A percentile compares a stretch with the other conserved stretches of the same genome.
phyloP scores from a whole-genome alignment of 208 protist genomes.

The Jaenimonas drosophilae region DNA sequence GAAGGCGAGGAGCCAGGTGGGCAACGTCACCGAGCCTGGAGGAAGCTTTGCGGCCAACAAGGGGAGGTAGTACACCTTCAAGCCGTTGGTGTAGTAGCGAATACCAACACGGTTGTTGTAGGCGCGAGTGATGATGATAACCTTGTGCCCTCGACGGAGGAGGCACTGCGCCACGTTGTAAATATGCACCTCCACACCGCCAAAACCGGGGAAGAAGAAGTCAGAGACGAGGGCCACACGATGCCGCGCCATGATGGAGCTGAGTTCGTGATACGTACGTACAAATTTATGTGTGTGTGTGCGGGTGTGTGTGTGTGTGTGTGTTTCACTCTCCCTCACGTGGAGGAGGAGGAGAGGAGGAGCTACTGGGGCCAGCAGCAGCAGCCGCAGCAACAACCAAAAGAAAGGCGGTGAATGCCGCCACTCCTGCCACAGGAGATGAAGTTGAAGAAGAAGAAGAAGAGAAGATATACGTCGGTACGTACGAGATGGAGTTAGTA shows the following conservation, averaged over 20 bases:
- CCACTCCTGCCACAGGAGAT: too few relatives aligned
- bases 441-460: too few relatives aligned
- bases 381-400: too few relatives aligned
- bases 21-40: slow-evolving; percentile 85
- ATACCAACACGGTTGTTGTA: slow-evolving; percentile 94
- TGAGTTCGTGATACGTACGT: too few relatives aligned
- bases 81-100: slow-evolving; percentile 92
- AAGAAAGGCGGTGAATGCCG: too few relatives aligned
- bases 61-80: slow-evolving; percentile 98
- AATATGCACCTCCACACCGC: slow-evolving; percentile 97
- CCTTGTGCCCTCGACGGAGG: slow-evolving; percentile 93
- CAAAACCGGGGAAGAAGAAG: slow-evolving; percentile 98
- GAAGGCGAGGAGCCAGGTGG: slow-evolving; percentile 77
- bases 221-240: slow-evolving; percentile 91
- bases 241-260: slow-evolving; percentile 38
- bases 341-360: too few relatives aligned
- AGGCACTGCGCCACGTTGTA: slow-evolving; percentile 95
- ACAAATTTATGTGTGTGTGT: too few relatives aligned
- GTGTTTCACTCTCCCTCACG: too few relatives aligned
- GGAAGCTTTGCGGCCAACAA: slow-evolving; percentile 84
- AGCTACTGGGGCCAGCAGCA: too few relatives aligned
- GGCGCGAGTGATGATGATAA: slow-evolving; percentile 94
- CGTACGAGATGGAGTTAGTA: slow-evolving; percentile 1
- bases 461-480: too few relatives aligned
- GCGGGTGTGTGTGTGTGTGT: too few relatives aligned